These are phyloP conservation scores for Scenedesmus sp. DNA, from an alignment of 163 green algal species.

Conservation along the genomic window DNA sequence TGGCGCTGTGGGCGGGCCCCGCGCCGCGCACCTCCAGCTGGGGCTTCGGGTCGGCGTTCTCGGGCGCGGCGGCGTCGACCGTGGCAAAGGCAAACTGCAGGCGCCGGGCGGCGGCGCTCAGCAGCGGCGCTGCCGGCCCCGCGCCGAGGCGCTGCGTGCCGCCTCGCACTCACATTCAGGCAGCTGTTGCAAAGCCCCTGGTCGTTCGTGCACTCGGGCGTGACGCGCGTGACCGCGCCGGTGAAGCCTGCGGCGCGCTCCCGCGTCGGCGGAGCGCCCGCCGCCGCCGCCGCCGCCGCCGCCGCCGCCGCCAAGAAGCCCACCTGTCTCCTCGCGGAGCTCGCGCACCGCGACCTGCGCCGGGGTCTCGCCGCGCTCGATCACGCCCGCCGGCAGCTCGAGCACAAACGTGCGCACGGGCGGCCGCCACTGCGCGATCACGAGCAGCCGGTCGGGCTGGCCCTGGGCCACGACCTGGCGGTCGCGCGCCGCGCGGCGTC, in stretches of 20 bases:
- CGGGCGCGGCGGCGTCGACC: conserved; percentile 59
- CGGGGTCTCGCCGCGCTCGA: conserved; percentile 59
- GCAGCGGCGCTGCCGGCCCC: too few species aligned
- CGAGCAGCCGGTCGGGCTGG: conserved; percentile 26
- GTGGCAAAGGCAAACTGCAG: conserved; percentile 48
- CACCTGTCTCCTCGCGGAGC: conserved; percentile 68
- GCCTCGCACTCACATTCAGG: conserved; percentile 42
- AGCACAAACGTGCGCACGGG: conserved; percentile 30
- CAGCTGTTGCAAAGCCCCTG: conserved; percentile 60
- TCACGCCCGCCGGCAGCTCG: conserved; percentile 65
- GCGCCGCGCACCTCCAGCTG: conserved; percentile 52
- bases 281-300: background rate
- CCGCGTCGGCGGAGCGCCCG: background rate
- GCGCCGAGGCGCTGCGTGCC: too few species aligned
- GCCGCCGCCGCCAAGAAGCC: background rate
- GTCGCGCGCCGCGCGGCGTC: background rate
- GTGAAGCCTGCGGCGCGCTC: conserved; percentile 54
- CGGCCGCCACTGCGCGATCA: conserved; percentile 36
- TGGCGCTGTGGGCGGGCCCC: too few species aligned
- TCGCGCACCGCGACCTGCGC: conserved; percentile 64
- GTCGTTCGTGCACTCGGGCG: conserved; percentile 56
- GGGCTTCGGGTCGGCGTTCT: conserved; percentile 59
- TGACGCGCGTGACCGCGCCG: conserved; percentile 47
- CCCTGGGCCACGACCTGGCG: conserved; percentile 20
- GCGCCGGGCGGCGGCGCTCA: too few species aligned